Base-by-base conservation (phyloP, 768 basidiomycete genomes). In the Mycena vitilis region DNA sequence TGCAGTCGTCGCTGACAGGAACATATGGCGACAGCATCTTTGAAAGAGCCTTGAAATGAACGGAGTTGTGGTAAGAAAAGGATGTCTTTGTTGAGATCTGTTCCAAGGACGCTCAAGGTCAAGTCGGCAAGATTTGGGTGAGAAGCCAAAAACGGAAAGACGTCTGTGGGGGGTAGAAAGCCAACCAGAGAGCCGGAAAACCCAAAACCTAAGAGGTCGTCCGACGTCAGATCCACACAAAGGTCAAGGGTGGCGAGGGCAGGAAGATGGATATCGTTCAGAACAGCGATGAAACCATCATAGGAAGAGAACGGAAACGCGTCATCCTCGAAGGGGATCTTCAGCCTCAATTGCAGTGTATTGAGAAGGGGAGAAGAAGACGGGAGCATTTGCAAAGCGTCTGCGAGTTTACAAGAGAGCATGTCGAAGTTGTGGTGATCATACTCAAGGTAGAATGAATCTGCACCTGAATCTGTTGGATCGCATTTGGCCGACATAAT, bases 41-140 rank as follows among this genome's bases (percentile, higher is more conserved):
- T 18, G 36, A 48, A 56, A 38, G 60, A 47, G 7, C 65, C 65
- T 16, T 54, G 45, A 58, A 67, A 67, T 23, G 59, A 67, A 16
- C 54, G 60, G 52, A 67, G 58, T 9, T 16, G 34, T 5, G 65
- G 52, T 9, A 66, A 36, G 12, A 57, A 47, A 6, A 48, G 12
- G 42, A 54, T 12, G 30, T 55, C 65, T 4, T 48, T 18, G 8
- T 23, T 44, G 16, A 60, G 42, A 2, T 22, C 8, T 18, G 65
- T 60, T 16, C 52, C 59, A 4, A n/a, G 18, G 22, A n/a, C 52
- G 45, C 22, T 57, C 6, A 67, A 23, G 1, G 59, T 49, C 0
- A 67, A 53, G 13, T 61, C 34, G 4, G 36, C 9, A 18, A 67
- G 40, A n/a, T 52, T 67, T 20, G 52, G 65, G 25, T 67, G 58